Conservation (phyloP, 768 basidiomycete genomes). For the Pleurotus salmoneostramineus region DNA sequence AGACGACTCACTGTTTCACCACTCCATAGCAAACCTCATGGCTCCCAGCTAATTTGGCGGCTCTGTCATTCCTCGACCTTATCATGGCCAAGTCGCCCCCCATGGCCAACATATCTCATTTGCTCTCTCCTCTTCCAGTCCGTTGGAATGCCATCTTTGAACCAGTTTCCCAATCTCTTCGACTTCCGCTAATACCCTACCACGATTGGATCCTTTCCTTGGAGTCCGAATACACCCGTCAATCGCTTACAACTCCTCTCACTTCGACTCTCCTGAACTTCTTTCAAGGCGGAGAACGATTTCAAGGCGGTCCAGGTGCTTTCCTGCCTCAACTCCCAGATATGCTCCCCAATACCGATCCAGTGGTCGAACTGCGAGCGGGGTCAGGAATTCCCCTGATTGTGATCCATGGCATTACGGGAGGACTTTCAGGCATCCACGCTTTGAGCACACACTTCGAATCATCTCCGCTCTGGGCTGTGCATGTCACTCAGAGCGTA, state of each 20-base stretch:
- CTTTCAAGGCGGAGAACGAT: too few species aligned
- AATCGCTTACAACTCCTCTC: not conserved
- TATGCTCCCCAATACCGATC: too few species aligned
- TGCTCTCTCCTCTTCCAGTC: not conserved
- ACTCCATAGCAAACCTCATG: not conserved
- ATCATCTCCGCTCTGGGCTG: too few species aligned
- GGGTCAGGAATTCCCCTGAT: too few species aligned
- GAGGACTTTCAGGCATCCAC: too few species aligned
- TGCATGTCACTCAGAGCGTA: too few species aligned
- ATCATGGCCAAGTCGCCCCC: not conserved
- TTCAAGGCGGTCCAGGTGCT: too few species aligned
- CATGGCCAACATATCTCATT: not conserved
- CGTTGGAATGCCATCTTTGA: constrained; percentile 17
- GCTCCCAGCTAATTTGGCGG: not conserved
- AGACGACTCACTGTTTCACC: not conserved
- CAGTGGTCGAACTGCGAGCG: too few species aligned
- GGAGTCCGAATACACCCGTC: constrained; percentile 6
- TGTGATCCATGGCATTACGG: too few species aligned
- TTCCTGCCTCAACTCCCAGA: too few species aligned
- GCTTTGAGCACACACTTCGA: too few species aligned
- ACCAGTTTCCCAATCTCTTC: constrained; percentile 16
- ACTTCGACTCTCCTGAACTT: too few species aligned
- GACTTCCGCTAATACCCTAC: constrained; percentile 27
- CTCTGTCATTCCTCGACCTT: not conserved
- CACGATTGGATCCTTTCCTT: constrained; percentile 28